Base-by-base conservation (phyloP, 306 rosid genomes). In the Prunus padus region DNA sequence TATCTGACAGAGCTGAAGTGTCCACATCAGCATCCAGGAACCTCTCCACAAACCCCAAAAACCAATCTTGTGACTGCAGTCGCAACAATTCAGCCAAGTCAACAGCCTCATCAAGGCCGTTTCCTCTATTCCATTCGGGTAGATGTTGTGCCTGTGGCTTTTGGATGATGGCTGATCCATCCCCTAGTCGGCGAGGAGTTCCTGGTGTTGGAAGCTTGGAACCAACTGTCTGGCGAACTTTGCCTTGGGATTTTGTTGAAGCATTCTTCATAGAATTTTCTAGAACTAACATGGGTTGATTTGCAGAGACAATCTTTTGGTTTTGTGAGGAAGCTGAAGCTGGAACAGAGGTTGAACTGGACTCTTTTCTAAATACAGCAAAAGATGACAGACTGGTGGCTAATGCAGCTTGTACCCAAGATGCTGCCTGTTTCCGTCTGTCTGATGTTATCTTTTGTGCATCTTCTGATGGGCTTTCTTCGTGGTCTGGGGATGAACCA, bases 321-420 rank as follows among this genome's bases (percentile, higher is more conserved):
- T 78, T 86, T 80, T 81, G 97, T 55, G 90, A 71, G 55, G 78
- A 87, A 74, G 79, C 75, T 68, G 87, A 80, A 75, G 78, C 82
- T 46, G 78, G 83, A 77, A 76, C 61, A 65, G 51, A 85, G 63
- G 88, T 52, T 31, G 86, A 74, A 69, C 57, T 69, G 56, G 88
- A 79, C 47, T 92, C 96, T 47, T 83, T 85, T 73, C 82, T 84
- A 51, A 61, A 92, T 52, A 92, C 91, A 25, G 87, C 63, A 66
- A 96, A 96, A 70, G 93, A 79, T 49, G 99, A 89, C 60, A 96
- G 79, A 76, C 89, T 88, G 82, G 97, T 85, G 56, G 91, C 79
- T 73, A 92, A 69, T 44, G 99, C 96, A 72, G 97, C 91, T 84
- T 92, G 98, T 45, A 96, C 91, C 99, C 99, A 96, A 25, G 84